Evolutionary conservation across 176 grass and related monocot genomes (phyloP), one percentile per base, ranked within the genome.

Genomic region (Triticum monococcum): DNA sequence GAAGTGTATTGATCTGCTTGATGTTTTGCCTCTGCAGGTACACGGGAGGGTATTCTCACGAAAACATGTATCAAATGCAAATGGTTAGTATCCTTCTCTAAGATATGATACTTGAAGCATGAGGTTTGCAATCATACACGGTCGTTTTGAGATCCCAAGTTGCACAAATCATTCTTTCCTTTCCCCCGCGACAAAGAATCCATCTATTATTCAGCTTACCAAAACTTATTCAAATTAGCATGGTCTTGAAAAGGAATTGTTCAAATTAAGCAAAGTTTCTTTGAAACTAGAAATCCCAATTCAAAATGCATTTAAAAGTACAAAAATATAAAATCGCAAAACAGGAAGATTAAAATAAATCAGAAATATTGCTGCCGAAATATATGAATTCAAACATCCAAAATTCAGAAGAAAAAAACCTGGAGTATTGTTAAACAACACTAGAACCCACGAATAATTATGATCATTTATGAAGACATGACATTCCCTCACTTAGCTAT

Each of bases 51-150:
- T 90, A 90, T 68, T 83, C 91, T 16, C 88, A 78, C 9, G 82
- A 93, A 79, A 93, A 61, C 57, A 88, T 90, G 88, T 88, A 93
- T 3, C 88, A 86, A 61, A 79, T 86, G 78, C 78, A 83, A 50
- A 88, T 86, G 91, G 91, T 93, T 36, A 77, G 67, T 30, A 46
- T 57, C 54, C 43, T 68, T 72, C 25, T 88, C 13, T 6, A 2
- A 64, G 28, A 8, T 31, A 62, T 24, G 9, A 9, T 40, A 18
- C 25, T 43, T 72, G 23, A 26, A 75, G 20, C 24, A 4, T 45
- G 24, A 84, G 40, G 16, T 16, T 75, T 30, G 54, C 8, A 31
- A 4, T 66, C 17, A 9, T 1, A 23, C 61, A 7, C 3, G 22
- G 12, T 8, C 18, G 13, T 4, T 38, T 31, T 78, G 22, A 61